A percentile compares a stretch with the other conserved stretches of the same genome.
Conservation (phyloP, 371 early-diverging fungal genomes). For the Choanephora cucurbitarum region DNA sequence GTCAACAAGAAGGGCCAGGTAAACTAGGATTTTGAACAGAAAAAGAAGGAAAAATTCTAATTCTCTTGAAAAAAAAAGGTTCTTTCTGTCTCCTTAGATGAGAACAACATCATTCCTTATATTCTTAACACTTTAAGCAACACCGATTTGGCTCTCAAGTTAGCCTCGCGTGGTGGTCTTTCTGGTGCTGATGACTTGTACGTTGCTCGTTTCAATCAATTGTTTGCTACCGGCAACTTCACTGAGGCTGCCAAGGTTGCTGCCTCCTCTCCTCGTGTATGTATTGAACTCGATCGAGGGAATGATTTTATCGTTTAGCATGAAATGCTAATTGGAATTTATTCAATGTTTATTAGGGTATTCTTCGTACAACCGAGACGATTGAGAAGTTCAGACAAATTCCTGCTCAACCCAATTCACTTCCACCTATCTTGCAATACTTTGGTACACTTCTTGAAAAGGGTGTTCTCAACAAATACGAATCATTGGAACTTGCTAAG, state of each 20-base stretch:
- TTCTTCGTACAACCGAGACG: conserved; percentile 93
- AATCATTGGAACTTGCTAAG: conserved; percentile 92
- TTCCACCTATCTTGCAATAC: conserved; percentile 95
- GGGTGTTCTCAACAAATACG: conserved; percentile 90
- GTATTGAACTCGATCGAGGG: not conserved
- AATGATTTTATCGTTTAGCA: not conserved
- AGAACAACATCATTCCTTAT: conserved; percentile 86
- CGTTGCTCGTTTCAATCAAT: conserved; percentile 83
- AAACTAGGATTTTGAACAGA: conserved; percentile 9
- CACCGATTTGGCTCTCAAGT: conserved; percentile 84
- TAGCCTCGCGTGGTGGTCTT: conserved; percentile 91
- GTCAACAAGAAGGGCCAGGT: conserved; percentile 97
- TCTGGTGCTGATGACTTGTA: conserved; percentile 96
- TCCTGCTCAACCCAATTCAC: conserved; percentile 77
- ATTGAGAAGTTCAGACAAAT: conserved; percentile 93
- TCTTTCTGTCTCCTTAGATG: conserved; percentile 90
- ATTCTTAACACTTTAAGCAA: conserved; percentile 83
- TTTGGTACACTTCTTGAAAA: conserved; percentile 96
- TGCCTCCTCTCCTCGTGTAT: conserved; percentile 89
- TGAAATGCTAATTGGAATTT: not conserved
- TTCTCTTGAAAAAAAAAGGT: conserved; percentile 52
- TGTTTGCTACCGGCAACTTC: conserved; percentile 78
- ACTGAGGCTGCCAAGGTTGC: conserved; percentile 95
- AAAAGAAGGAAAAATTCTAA: not conserved
- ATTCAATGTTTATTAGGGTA: conserved; percentile 58